phyloP scores from a whole-genome alignment of 1,284 basidiomycete genomes.

The Cryptococcus neoformans region DNA sequence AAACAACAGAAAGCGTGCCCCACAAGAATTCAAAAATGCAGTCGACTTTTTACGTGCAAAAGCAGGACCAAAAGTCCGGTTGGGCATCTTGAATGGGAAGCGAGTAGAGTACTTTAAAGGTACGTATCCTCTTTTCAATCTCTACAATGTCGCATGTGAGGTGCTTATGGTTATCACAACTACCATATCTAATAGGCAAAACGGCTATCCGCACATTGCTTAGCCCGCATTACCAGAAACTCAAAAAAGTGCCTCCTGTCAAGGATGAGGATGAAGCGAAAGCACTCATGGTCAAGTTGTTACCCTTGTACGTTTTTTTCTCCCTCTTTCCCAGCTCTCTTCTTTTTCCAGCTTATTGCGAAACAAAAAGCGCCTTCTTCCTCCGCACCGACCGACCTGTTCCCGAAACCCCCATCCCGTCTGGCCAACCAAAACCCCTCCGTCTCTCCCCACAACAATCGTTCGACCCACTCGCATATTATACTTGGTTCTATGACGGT shows the following conservation, averaged over 20 bases:
- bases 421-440: conserved; percentile 72
- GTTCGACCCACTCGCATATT: conserved; percentile 72
- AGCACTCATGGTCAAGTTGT: conserved; percentile 64
- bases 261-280: conserved; percentile 74
- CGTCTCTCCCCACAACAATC: conserved; percentile 75
- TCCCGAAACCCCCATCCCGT: conserved; percentile 53
- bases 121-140: conserved; percentile 47
- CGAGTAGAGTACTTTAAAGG: conserved; percentile 98
- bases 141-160: neutral
- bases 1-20: conserved; percentile 51
- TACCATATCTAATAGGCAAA: conserved; percentile 63
- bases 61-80: conserved; percentile 82
- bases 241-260: conserved; percentile 76
- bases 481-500: conserved; percentile 96
- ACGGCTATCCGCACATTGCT: conserved; percentile 86
- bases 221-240: conserved; percentile 85
- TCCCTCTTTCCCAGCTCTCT: neutral
- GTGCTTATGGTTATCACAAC: neutral
- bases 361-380: conserved; percentile 68
- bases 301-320: conserved; percentile 55
- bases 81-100: conserved; percentile 90
- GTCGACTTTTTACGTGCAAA: conserved; percentile 81
- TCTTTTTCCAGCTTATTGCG: neutral
- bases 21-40: conserved; percentile 70
- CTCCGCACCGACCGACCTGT: conserved; percentile 79